Evolutionary conservation across 345 rosid species (phyloP).

Genomic region (Geranium brycei): DNA sequence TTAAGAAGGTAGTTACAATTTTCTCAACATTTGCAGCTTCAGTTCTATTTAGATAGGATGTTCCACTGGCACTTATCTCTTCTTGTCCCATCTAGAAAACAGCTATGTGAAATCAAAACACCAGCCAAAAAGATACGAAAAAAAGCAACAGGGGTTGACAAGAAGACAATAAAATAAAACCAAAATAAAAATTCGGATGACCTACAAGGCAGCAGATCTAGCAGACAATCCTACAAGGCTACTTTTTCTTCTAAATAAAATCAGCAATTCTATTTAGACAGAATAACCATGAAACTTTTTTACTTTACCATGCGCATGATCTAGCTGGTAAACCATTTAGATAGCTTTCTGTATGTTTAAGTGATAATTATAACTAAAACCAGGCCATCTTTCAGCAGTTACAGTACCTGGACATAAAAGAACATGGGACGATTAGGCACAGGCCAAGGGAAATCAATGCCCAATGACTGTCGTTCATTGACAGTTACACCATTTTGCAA

Average conservation of each 20-base stretch:
- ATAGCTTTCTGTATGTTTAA: not conserved
- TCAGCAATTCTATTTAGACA: too few relatives aligned
- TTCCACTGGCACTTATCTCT: constrained; percentile 98
- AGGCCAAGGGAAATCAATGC: constrained; percentile 99
- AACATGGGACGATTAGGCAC: constrained; percentile 98
- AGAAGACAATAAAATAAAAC: not conserved
- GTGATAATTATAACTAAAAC: too few relatives aligned
- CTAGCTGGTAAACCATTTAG: not conserved
- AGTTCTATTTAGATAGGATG: constrained; percentile 92
- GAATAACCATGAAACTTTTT: too few relatives aligned
- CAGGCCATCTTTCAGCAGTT: not conserved
- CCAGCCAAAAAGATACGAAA: not conserved
- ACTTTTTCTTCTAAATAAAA: too few relatives aligned
- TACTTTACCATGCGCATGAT: too few relatives aligned
- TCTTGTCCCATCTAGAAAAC: constrained; percentile 92
- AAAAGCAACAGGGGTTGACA: not conserved
- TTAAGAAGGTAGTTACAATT: constrained; percentile 92
- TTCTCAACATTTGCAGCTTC: constrained; percentile 99
- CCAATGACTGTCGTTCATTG: constrained; percentile 85
- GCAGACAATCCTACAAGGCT: too few relatives aligned
- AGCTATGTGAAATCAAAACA: constrained; percentile 13
- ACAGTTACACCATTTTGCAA: constrained; percentile 97
- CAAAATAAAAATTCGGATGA: too few relatives aligned
- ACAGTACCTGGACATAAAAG: constrained; percentile 85
- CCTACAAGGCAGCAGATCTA: too few relatives aligned